Conservation (phyloP, 129 eudicot species). For the Ambrosia artemisiifolia region DNA sequence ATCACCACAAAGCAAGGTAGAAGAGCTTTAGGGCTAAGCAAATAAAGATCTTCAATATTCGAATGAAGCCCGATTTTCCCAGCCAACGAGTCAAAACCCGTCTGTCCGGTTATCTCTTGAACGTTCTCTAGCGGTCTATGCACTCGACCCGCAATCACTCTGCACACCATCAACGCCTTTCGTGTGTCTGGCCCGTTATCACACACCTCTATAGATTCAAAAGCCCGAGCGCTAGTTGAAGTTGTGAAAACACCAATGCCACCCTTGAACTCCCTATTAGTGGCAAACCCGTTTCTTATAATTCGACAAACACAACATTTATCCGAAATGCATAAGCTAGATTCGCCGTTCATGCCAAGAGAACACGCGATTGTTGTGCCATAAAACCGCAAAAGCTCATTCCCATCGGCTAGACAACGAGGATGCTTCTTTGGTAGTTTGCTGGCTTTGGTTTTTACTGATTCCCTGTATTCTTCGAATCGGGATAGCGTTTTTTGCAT, state of each 20-base stretch:
- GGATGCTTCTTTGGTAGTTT: conserved; percentile 94
- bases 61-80: conserved; percentile 93
- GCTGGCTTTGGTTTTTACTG: conserved; percentile 78
- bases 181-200: conserved; percentile 43
- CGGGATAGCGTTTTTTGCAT: conserved; percentile 85
- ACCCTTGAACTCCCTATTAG: conserved; percentile 56
- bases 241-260: conserved; percentile 91
- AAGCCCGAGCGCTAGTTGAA: conserved; percentile 87
- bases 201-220: conserved; percentile 52
- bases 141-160: conserved; percentile 95
- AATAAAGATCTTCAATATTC: conserved; percentile 86
- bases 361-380: conserved; percentile 89
- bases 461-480: conserved; percentile 86
- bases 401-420: conserved; percentile 92
- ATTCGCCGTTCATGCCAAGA: conserved; percentile 70
- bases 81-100: conserved; percentile 96
- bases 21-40: conserved; percentile 88
- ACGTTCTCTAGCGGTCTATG: conserved; percentile 89
- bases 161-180: conserved; percentile 88
- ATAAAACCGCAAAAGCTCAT: conserved; percentile 79
- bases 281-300: conserved; percentile 66
- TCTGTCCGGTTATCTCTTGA: conserved; percentile 71
- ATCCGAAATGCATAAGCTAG: conserved; percentile 67
- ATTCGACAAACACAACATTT: conserved; percentile 85
- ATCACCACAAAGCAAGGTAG: conserved; percentile 95